Conservation (phyloP, 371 early-diverging fungal genomes). For the Mortierella sp. region DNA sequence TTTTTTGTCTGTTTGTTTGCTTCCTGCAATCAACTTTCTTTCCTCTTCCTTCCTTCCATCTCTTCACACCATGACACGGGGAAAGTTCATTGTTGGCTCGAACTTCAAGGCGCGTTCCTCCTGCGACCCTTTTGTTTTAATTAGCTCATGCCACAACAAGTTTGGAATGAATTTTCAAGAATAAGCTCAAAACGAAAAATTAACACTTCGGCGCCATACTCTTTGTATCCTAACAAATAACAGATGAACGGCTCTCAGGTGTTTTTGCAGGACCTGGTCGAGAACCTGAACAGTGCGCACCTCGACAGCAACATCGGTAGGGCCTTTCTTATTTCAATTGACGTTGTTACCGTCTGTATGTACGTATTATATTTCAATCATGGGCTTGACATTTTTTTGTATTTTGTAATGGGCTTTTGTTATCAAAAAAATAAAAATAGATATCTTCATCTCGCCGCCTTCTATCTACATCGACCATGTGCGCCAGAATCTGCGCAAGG, state of each 20-base stretch:
- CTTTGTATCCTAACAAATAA: neutral
- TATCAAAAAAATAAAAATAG: constrained; percentile 62
- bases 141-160: neutral
- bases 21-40: neutral
- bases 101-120: constrained; percentile 28
- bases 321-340: neutral
- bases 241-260: constrained; percentile 81
- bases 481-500: constrained; percentile 76
- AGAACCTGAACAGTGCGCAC: constrained; percentile 75
- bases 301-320: constrained; percentile 47
- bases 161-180: neutral
- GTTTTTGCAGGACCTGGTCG: constrained; percentile 78
- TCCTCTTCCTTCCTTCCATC: neutral
- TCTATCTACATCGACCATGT: constrained; percentile 88
- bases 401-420: too few relatives aligned
- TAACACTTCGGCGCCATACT: neutral
- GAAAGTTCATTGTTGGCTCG: constrained; percentile 74
- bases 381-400: neutral
- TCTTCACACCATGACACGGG: constrained; percentile 62
- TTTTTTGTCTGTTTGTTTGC: too few relatives aligned
- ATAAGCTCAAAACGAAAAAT: neutral
- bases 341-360: too few relatives aligned
- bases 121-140: neutral
- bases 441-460: constrained; percentile 98
- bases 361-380: neutral